Evolutionary conservation across 768 basidiomycete genomes (phyloP).

Genomic region (Phaffia tasmanica): DNA sequence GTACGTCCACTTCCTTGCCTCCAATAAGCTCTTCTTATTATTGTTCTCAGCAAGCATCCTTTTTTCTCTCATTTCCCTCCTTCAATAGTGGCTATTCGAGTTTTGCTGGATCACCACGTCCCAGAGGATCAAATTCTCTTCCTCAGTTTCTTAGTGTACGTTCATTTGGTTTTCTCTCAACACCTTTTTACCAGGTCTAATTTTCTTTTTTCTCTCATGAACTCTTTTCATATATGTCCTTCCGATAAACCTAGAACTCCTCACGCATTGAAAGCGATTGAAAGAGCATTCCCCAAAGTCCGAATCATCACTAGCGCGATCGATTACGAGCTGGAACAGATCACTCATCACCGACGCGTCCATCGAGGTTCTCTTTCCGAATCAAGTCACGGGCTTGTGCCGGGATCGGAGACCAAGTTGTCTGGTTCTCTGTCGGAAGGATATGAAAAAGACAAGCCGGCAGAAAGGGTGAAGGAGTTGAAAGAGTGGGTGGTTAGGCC

Average conservation of each 20-base stretch:
- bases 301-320: conserved; percentile 16
- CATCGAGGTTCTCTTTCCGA: neutral
- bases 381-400: neutral
- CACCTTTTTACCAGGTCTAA: too few relatives aligned
- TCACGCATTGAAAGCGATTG: conserved; percentile 66
- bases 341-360: neutral
- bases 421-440: neutral
- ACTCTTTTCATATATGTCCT: too few relatives aligned
- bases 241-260: conserved; percentile 51
- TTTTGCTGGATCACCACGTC: conserved; percentile 66
- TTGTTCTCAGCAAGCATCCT: neutral
- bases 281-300: conserved; percentile 69
- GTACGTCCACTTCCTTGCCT: conserved; percentile 39
- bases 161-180: conserved; percentile 41
- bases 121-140: conserved; percentile 57
- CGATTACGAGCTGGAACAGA: conserved; percentile 10
- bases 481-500: conserved; percentile 23
- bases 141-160: conserved; percentile 45
- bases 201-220: too few relatives aligned
- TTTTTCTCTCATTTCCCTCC: neutral
- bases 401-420: neutral
- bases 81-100: conserved; percentile 72
- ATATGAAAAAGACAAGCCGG: neutral
- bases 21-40: too few relatives aligned
- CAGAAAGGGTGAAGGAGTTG: conserved; percentile 3